Percentiles rank a stretch among this genome's conserved stretches.
Conservation (phyloP, 2,329 filamentous ascomycete species). For the Alternaria novae-zelandiae region DNA sequence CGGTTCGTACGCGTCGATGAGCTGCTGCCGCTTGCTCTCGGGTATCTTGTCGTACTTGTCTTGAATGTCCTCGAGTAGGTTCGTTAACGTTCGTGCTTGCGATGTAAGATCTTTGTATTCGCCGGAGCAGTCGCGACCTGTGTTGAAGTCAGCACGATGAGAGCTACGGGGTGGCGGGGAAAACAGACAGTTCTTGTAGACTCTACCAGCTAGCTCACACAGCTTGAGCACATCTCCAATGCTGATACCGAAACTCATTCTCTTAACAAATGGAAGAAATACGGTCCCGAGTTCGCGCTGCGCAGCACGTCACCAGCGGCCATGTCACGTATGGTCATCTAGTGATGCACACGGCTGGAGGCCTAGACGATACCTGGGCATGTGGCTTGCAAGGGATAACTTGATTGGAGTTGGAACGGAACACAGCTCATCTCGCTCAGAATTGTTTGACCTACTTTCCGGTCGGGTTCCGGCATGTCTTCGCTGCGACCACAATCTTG, state of each 20-base stretch:
- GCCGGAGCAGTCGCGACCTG: slow-evolving; percentile 39
- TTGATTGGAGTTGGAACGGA: slow-evolving; percentile 7
- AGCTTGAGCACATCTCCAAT: slow-evolving; percentile 37
- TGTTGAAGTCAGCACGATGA: background rate
- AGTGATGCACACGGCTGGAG: background rate
- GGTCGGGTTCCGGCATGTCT: background rate
- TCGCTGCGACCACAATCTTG: background rate
- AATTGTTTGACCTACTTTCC: background rate
- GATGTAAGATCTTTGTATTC: slow-evolving; percentile 36
- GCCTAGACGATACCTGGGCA: background rate
- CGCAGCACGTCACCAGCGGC: background rate
- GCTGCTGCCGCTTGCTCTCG: slow-evolving; percentile 23
- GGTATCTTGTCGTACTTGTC: slow-evolving; percentile 38
- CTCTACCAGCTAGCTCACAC: slow-evolving; percentile 28
- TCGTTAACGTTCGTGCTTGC: slow-evolving; percentile 35
- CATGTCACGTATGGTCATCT: background rate
- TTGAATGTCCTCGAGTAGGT: slow-evolving; percentile 35
- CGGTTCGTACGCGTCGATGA: slow-evolving; percentile 29
- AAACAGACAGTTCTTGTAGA: slow-evolving; percentile 35
- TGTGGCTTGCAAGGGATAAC: background rate
- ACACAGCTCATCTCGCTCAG: background rate
- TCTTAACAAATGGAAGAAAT: background rate
- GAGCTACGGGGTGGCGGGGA: too few relatives aligned
- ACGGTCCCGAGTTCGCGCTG: background rate
- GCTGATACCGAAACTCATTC: slow-evolving; percentile 38